phyloP scores from a whole-genome alignment of 2,329 filamentous ascomycete genomes.

The Hirsutella rhossiliensis region DNA sequence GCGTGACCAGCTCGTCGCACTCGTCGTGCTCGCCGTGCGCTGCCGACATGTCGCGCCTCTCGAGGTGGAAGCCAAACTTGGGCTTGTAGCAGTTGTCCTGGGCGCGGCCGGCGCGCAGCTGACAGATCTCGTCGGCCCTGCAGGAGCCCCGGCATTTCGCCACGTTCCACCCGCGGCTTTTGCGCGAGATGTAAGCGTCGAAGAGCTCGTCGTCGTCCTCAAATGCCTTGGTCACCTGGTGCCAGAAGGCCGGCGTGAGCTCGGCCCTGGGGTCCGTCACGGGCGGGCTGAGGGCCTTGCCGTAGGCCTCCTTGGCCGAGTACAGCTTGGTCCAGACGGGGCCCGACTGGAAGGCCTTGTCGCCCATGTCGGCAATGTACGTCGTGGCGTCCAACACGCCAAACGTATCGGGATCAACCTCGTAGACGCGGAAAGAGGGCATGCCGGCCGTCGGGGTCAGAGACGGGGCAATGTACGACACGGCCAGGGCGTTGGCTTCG shows the following conservation, averaged over 20 bases:
- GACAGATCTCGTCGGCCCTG: slow-evolving; percentile 34
- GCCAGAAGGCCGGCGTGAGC: slow-evolving; percentile 47
- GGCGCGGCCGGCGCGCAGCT: slow-evolving; percentile 36
- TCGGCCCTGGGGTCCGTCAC: slow-evolving; percentile 24
- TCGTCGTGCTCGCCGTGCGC: slow-evolving; percentile 12
- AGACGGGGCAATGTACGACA: slow-evolving; percentile 42
- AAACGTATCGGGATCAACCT: slow-evolving; percentile 44
- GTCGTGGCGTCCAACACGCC: slow-evolving; percentile 39
- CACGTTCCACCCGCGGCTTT: slow-evolving; percentile 31
- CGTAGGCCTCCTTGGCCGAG: slow-evolving; percentile 42
- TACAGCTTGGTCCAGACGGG: slow-evolving; percentile 45
- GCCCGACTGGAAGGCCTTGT: slow-evolving; percentile 27
- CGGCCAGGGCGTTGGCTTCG: slow-evolving; percentile 30
- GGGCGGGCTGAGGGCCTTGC: slow-evolving; percentile 28
- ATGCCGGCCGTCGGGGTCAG: slow-evolving; percentile 42
- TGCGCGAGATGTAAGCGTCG: slow-evolving; percentile 31
- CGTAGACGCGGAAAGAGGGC: slow-evolving; percentile 46
- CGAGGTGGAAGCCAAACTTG: slow-evolving; percentile 19
- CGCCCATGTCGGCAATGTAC: slow-evolving; percentile 40
- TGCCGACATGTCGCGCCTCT: slow-evolving; percentile 12
- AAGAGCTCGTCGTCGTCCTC: slow-evolving; percentile 30
- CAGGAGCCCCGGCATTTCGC: slow-evolving; percentile 30
- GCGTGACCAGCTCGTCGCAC: slow-evolving; percentile 16
- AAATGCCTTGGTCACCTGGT: slow-evolving; percentile 39
- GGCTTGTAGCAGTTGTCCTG: slow-evolving; percentile 37